Evolutionary conservation across 495 filamentous ascomycete species (phyloP).

Genomic region (Aspergillus egyptiacus): DNA sequence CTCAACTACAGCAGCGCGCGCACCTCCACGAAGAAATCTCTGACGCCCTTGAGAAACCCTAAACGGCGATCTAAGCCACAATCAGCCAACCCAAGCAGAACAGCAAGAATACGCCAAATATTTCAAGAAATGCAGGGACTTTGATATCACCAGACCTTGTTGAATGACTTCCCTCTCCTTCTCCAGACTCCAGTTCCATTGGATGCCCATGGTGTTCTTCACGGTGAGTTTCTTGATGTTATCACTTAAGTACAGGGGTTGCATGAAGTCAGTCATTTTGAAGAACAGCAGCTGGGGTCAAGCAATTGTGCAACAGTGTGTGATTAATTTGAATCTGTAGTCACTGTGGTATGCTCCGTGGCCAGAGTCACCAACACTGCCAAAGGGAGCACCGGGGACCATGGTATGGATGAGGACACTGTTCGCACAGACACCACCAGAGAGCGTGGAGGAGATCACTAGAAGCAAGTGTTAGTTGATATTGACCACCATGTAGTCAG

Average conservation of each 20-base stretch:
- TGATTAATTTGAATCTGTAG: slow-evolving; percentile 54
- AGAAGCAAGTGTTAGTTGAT: too few relatives aligned
- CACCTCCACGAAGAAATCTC: not conserved
- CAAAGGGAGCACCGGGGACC: slow-evolving; percentile 10
- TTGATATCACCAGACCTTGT: slow-evolving; percentile 1
- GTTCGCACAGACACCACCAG: slow-evolving; percentile 13
- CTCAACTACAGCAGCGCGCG: too few relatives aligned
- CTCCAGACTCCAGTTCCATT: slow-evolving; percentile 11
- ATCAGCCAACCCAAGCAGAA: slow-evolving; percentile 6
- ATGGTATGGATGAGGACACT: slow-evolving; percentile 9
- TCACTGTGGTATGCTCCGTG: slow-evolving; percentile 11
- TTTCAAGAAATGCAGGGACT: not conserved
- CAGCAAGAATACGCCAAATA: not conserved
- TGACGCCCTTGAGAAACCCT: not conserved
- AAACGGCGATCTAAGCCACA: slow-evolving; percentile 1
- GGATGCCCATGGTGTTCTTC: slow-evolving; percentile 7
- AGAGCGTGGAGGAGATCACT: slow-evolving; percentile 12
- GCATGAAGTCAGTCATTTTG: slow-evolving; percentile 2
- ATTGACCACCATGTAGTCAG: not conserved
- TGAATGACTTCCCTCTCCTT: slow-evolving; percentile 2
- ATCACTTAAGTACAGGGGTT: slow-evolving; percentile 6
- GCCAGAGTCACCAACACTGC: slow-evolving; percentile 13
- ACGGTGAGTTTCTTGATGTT: slow-evolving; percentile 12
- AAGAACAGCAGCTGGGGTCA: slow-evolving; percentile 5
- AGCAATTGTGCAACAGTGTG: slow-evolving; percentile 53